Percentiles rank a stretch among this genome's conserved stretches.
phyloP scores from a whole-genome alignment of 1,284 basidiomycete genomes.

The Ustilago shanxiensis region DNA sequence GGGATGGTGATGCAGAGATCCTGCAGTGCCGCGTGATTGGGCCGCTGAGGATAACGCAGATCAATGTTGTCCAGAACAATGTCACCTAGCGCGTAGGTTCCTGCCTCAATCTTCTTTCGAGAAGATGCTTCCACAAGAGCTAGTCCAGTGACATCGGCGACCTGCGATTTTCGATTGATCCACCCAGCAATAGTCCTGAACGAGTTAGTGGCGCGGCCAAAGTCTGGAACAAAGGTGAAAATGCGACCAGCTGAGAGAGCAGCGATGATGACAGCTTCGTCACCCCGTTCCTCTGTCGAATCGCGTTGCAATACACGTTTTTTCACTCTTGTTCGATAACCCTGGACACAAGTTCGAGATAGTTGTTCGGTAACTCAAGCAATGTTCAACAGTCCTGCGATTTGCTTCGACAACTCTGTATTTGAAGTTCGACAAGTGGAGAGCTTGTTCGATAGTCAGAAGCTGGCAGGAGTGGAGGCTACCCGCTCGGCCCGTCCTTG shows the following conservation, averaged over 20 bases:
- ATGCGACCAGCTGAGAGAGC: constrained; percentile 66
- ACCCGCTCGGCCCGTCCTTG: no score
- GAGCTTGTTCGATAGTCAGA: no score
- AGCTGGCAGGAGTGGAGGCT: no score
- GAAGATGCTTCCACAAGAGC: constrained; percentile 15
- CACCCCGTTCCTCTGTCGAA: no score
- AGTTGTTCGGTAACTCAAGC: no score
- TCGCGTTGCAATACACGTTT: no score
- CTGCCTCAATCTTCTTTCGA: constrained; percentile 25
- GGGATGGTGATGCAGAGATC: constrained; percentile 60
- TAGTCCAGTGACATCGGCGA: constrained; percentile 33
- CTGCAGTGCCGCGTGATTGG: constrained; percentile 58
- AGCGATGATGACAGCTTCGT: constrained; percentile 71
- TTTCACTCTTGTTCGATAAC: no score
- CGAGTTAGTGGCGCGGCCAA: constrained; percentile 57
- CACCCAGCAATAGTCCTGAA: constrained; percentile 56
- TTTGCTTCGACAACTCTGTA: no score
- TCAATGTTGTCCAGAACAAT: constrained; percentile 63
- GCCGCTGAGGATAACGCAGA: constrained; percentile 67
- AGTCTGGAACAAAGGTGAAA: constrained; percentile 62
- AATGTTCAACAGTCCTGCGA: no score
- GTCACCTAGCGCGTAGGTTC: constrained; percentile 49
- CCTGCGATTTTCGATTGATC: constrained; percentile 57
- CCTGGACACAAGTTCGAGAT: no score
- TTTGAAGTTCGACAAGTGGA: no score